Base-by-base conservation (phyloP, 1,139 yeast genomes). In the Zygosaccharomyces pseudobailii region DNA sequence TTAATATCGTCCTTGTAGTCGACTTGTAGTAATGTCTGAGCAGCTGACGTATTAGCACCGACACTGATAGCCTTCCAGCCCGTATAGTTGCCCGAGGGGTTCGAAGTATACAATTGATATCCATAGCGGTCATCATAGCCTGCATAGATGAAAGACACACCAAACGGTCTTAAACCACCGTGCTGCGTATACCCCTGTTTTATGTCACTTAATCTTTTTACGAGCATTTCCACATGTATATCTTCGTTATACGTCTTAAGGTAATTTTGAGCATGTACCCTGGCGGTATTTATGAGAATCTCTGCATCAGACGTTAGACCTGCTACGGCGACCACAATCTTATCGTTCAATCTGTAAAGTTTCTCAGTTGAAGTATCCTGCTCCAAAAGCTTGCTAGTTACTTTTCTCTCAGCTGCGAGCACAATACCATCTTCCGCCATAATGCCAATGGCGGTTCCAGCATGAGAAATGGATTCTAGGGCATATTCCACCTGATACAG, bases 1-100 rank as follows among this genome's bases (percentile, higher is more conserved):
- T 76, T 70, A 61, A 88, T 69, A 49, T 85, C 94, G 58, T 87
- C 94, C 64, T 86, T 88, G 72, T 87, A 94, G 63, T 94, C 98
- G 71, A 90, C 95, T 70, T 92, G 94, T 64, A 94, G 76, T 55
- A 94, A 73, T 1, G 98, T 90, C 71, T 94, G 98, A 2, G 97
- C 97, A 38, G 96, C 90, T 4, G 96, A 81, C 55, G 88, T 90
- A 71, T 92, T 94, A 48, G 97, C 96, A 36, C 99, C 99, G 54
- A 92, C 92, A 60, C 90, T 80, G 36, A 97, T 90, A 39, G 98
- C 98, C 69, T 87, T 89, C 99, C 99, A 94, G 24, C 98, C 98
- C 33, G 95, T 82, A 67, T 89, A 94, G 70, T 94, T 94, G 32
- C 99, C 99, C 0, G 96, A 86, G 10, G 99, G 99, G 66, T 94